These are phyloP conservation scores for Lachancea thermotolerans DNA, from an alignment of 805 yeast genomes.

Conservation along the genomic window DNA sequence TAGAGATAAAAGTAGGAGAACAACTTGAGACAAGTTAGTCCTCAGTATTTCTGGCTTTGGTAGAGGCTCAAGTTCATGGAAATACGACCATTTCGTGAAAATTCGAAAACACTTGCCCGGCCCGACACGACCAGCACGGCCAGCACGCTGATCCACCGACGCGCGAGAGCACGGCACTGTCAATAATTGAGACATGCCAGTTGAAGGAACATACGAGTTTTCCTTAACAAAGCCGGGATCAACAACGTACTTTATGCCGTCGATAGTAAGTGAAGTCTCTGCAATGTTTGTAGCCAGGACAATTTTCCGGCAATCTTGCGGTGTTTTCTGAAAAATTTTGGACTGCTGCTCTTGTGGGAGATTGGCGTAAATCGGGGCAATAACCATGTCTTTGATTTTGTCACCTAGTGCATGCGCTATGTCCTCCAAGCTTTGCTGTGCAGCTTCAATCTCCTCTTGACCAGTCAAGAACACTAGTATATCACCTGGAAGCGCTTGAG, in stretches of 20 bases:
- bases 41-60: slow-evolving; percentile 92
- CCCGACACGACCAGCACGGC: slow-evolving; percentile 96
- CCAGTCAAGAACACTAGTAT: slow-evolving; percentile 89
- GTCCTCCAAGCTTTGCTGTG: slow-evolving; percentile 66
- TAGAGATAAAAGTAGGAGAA: slow-evolving; percentile 67
- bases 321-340: slow-evolving; percentile 81
- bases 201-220: slow-evolving; percentile 77
- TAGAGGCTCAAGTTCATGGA: slow-evolving; percentile 66
- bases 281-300: slow-evolving; percentile 96
- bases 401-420: slow-evolving; percentile 57
- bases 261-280: slow-evolving; percentile 92
- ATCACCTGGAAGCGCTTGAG: slow-evolving; percentile 61
- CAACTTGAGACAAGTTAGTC: slow-evolving; percentile 70
- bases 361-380: slow-evolving; percentile 88
- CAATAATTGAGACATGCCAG: slow-evolving; percentile 82
- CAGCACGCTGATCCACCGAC: slow-evolving; percentile 93
- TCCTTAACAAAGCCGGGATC: slow-evolving; percentile 95
- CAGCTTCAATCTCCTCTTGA: slow-evolving; percentile 88
- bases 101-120: slow-evolving; percentile 93
- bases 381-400: slow-evolving; percentile 52
- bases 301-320: slow-evolving; percentile 69
- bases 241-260: slow-evolving; percentile 89
- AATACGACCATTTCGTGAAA: slow-evolving; percentile 65
- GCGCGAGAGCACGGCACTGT: slow-evolving; percentile 91
- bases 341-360: slow-evolving; percentile 80